Base-by-base conservation (phyloP, 805 yeast genomes). In the Candida montana region DNA sequence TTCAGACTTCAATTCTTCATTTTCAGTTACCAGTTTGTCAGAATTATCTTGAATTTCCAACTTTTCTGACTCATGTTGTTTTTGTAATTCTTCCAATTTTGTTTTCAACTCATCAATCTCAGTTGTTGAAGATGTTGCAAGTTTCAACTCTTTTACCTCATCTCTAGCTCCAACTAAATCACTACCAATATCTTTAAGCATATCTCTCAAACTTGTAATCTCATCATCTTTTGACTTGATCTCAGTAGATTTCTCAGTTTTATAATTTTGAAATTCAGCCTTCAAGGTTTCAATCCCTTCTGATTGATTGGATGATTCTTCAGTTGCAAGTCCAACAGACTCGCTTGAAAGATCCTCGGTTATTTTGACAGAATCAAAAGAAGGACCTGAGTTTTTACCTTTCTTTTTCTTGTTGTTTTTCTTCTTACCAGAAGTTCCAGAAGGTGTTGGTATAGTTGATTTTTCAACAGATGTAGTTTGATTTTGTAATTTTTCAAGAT, bases 141-240 rank as follows among this genome's bases (percentile, higher is more conserved):
- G 7, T n/a, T 53, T 57, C 16, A 60, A 27, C 4, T 54, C 58
- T 50, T 82, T 81, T 17, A 80, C 39, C 40, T 75, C 64, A 35
- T 83, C 87, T 48, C 74, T 77, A 0, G 88, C 77, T 5, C 75
- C 72, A 1, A 89, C 95, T 7, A 89, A 67, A 37, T 87, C 95
- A 53, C 84, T 76, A 1, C 96, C 96, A 21, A 89, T 71, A 42
- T 75, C 79, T 48, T 73, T 73, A 40, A 90, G 59, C 86, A 83
- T 85, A 44, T 88, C 96, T 53, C 80, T 75, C 39, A 84, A 68
- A 39, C 69, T 72, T 35, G 79, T 88, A 15, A 88, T 64, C 53
- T 89, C 95, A 41, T 77, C 84, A 11, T 55, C 44, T 45, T 79
- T 78, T 8, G 54, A 35, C 27, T 58, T 62, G n/a, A 77, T 42